Conservation (phyloP, 345 rosid species). For the Iberis pinnata region DNA sequence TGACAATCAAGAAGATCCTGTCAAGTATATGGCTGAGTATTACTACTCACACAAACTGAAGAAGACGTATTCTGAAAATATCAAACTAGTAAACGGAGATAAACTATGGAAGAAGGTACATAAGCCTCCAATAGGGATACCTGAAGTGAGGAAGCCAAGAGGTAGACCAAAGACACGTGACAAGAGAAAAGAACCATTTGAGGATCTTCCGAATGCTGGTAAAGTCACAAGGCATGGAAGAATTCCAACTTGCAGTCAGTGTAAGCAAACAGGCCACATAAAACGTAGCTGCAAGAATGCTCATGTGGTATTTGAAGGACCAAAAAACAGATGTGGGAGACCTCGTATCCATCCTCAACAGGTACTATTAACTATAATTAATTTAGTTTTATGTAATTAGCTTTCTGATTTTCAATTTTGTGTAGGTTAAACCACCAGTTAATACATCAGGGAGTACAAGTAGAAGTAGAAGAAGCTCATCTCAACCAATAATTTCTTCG, state of each 20-base stretch:
- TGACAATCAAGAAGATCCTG: neutral
- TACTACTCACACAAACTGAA: neutral
- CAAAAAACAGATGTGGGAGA: neutral
- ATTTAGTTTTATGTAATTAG: no score
- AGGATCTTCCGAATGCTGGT: no score
- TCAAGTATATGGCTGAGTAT: neutral
- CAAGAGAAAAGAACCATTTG: no score
- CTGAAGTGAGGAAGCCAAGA: neutral
- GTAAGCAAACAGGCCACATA: neutral
- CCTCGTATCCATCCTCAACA: neutral
- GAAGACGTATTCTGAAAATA: neutral
- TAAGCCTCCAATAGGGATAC: neutral
- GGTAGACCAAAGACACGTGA: neutral
- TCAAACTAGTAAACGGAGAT: neutral
- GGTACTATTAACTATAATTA: no score
- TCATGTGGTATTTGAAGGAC: neutral
- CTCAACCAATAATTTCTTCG: no score
- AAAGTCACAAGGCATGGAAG: no score
- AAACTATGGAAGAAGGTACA: neutral
- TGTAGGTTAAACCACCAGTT: no score
- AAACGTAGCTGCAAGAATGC: neutral
- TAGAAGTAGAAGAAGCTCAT: no score
- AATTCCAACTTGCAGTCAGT: neutral
- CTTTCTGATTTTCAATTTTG: no score
- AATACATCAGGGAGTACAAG: no score